These are phyloP conservation scores for Flaveria trinervia DNA, from an alignment of 129 eudicot genomes.

Conservation along the genomic window DNA sequence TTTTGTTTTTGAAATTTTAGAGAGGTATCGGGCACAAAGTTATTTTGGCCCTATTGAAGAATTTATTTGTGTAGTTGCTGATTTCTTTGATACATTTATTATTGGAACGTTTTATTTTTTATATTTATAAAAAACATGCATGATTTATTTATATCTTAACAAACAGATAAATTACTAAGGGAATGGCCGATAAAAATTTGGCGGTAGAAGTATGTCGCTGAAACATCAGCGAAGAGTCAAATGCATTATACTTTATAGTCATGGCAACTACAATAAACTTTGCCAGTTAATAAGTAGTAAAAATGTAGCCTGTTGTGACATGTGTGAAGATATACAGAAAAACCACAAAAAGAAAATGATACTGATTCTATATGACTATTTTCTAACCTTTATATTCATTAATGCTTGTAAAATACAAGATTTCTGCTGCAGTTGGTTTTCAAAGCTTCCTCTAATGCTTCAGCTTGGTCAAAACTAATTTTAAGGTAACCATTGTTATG, in stretches of 20 bases:
- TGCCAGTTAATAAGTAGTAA: background rate
- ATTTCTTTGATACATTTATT: background rate
- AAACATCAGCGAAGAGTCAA: too few species aligned
- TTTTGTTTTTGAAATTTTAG: background rate
- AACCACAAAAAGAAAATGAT: background rate
- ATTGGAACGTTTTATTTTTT: too few species aligned
- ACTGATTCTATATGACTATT: background rate
- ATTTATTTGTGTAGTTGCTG: background rate
- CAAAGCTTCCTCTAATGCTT: conserved; percentile 82
- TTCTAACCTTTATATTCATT: conserved; percentile 15
- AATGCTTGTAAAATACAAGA: conserved; percentile 67
- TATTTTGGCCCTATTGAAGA: background rate
- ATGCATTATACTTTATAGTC: too few species aligned
- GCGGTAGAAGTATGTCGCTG: too few species aligned
- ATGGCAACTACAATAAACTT: background rate
- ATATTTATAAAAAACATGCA: too few species aligned
- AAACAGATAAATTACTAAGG: too few species aligned
- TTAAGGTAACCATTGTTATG: conserved; percentile 76
- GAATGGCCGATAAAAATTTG: too few species aligned
- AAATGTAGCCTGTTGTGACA: background rate
- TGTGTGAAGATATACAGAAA: conserved; percentile 17
- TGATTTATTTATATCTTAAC: too few species aligned
- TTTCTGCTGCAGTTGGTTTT: conserved; percentile 77
- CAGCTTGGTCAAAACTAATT: conserved; percentile 78
- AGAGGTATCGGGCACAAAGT: background rate